Conservation (phyloP, 1,284 basidiomycete genomes). For the Ganoderma leucocontextum region DNA sequence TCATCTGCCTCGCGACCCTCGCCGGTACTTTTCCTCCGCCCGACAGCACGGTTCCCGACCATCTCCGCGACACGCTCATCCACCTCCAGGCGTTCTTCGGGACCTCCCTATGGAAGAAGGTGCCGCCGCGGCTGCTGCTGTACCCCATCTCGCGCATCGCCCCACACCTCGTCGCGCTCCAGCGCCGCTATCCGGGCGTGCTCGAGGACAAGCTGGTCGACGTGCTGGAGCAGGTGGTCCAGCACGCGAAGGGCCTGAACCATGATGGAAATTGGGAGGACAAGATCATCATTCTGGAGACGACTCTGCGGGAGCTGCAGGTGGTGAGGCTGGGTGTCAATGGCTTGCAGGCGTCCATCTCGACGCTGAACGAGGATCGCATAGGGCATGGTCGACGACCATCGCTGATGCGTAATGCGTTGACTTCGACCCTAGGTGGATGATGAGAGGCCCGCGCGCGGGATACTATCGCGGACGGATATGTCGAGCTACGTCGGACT, state of each 20-base stretch:
- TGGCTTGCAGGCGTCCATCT: not conserved
- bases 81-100: conserved; percentile 29
- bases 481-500: not conserved
- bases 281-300: conserved; percentile 28
- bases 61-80: conserved; percentile 21
- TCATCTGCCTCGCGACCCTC: conserved; percentile 29
- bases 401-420: conserved; percentile 21
- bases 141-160: conserved; percentile 31
- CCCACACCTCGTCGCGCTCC: conserved; percentile 25
- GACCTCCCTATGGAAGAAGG: conserved; percentile 28
- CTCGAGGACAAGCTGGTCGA: conserved; percentile 22
- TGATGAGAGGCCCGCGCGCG: not conserved
- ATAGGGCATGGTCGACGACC: conserved; percentile 1
- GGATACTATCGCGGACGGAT: not conserved
- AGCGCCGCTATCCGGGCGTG: conserved; percentile 20
- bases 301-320: conserved; percentile 20
- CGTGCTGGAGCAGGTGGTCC: conserved; percentile 24
- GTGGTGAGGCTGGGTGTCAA: conserved; percentile 3
- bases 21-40: conserved; percentile 5
- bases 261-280: conserved; percentile 31
- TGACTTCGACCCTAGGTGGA: not conserved
- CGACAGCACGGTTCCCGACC: conserved; percentile 5
- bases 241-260: conserved; percentile 22
- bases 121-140: conserved; percentile 15
- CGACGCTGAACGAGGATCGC: conserved; percentile 8